These are phyloP conservation scores for Penicillium chermesinum DNA, from an alignment of 495 filamentous ascomycete species.

Conservation along the genomic window DNA sequence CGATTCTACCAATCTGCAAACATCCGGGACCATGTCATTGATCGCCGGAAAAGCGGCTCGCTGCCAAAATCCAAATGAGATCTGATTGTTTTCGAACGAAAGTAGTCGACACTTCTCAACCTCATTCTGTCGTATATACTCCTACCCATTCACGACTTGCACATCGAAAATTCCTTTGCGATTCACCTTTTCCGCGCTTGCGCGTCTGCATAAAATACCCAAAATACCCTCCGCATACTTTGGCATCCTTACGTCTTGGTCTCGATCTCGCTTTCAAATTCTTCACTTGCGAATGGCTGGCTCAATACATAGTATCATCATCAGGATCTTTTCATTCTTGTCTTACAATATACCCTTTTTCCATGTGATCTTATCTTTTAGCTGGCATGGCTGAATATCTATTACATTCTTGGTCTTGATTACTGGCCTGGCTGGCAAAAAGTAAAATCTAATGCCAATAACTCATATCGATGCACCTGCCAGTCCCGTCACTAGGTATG, in stretches of 20 bases:
- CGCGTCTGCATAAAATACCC: neutral
- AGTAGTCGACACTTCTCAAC: neutral
- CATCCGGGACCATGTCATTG: conserved; percentile 12
- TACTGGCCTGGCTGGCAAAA: no score
- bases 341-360: neutral
- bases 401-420: no score
- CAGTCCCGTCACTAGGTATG: no score
- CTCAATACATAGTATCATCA: neutral
- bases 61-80: neutral
- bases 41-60: conserved; percentile 10
- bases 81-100: neutral
- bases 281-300: neutral
- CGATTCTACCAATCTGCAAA: conserved; percentile 21
- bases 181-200: no score
- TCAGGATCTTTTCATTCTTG: neutral
- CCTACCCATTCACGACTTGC: neutral
- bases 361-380: neutral
- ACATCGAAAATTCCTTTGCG: no score
- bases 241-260: neutral
- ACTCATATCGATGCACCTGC: no score
- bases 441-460: no score
- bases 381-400: no score
- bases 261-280: neutral
- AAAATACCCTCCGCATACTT: neutral
- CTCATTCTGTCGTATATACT: neutral